These are phyloP conservation scores for Crucibulum cyathiforme DNA, from an alignment of 1,284 basidiomycete species.

Conservation along the genomic window DNA sequence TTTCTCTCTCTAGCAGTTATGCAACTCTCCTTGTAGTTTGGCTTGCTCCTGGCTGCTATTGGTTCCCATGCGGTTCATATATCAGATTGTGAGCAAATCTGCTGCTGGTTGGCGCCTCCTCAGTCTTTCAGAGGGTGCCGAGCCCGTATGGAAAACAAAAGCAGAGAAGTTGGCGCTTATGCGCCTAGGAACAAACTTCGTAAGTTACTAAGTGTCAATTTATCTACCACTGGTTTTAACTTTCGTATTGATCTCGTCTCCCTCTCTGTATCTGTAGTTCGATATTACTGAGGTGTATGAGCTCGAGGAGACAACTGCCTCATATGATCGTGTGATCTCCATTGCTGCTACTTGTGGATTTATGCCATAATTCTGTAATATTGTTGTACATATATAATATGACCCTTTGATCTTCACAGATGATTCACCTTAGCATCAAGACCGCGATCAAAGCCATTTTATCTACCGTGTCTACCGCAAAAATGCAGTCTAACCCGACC, in stretches of 20 bases:
- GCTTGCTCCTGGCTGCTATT: conserved; percentile 16
- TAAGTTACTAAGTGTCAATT: conserved; percentile 15
- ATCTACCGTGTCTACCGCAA: conserved; percentile 45
- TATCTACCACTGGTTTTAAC: neutral
- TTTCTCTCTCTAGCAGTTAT: too few species aligned
- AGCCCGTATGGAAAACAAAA: conserved; percentile 57
- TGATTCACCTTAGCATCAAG: conserved; percentile 45
- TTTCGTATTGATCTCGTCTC: neutral
- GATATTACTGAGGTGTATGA: conserved; percentile 63
- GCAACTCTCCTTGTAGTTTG: too few species aligned
- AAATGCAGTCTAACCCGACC: conserved; percentile 47
- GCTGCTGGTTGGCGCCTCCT: conserved; percentile 52
- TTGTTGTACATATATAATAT: neutral
- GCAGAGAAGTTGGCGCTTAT: conserved; percentile 42
- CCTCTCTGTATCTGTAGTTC: conserved; percentile 35
- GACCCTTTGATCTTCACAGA: conserved; percentile 25
- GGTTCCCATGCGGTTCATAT: conserved; percentile 33
- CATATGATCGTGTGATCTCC: conserved; percentile 13
- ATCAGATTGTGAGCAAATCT: conserved; percentile 41
- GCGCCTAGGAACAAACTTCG: conserved; percentile 39
- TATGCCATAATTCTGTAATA: conserved; percentile 4
- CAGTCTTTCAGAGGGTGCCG: conserved; percentile 48
- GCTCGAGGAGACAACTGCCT: conserved; percentile 39
- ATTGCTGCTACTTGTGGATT: conserved; percentile 31
- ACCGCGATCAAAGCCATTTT: conserved; percentile 42